Evolutionary conservation across 352 stramenopile genomes (phyloP).

Genomic region (Stramenopiles sp.): DNA sequence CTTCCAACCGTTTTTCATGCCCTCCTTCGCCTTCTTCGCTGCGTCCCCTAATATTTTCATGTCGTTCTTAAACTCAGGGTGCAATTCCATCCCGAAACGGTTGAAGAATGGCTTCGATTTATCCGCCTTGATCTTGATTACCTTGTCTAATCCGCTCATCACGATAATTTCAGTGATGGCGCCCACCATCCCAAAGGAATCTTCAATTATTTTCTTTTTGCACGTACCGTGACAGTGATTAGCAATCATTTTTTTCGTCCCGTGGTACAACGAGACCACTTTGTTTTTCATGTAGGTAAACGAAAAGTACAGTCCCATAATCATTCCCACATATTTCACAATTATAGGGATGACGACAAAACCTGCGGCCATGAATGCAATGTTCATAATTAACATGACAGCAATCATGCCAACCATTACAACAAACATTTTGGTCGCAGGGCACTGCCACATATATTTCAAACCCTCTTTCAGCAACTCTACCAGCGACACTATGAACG

Average conservation of each 20-base stretch:
- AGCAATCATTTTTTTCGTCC: background rate
- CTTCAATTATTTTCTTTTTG: slow-evolving; percentile 5
- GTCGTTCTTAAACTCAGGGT: background rate
- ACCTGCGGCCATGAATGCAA: background rate
- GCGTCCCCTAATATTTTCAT: background rate
- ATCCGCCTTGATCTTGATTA: background rate
- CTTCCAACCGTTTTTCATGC: background rate
- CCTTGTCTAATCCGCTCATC: background rate
- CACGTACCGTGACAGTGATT: background rate
- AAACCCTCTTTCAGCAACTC: background rate
- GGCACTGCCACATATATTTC: background rate
- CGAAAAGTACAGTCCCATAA: background rate
- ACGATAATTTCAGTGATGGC: background rate
- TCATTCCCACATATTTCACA: background rate
- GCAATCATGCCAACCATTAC: background rate
- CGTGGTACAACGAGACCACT: background rate
- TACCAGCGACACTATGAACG: background rate
- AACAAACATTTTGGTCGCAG: background rate
- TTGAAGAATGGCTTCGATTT: background rate
- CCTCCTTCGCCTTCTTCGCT: background rate
- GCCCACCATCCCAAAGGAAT: background rate
- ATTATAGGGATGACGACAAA: background rate
- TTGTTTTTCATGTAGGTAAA: background rate
- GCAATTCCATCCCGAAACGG: background rate
- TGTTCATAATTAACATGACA: background rate